Conservation (phyloP, 208 protist species). For the Trypanosoma cruzi region DNA sequence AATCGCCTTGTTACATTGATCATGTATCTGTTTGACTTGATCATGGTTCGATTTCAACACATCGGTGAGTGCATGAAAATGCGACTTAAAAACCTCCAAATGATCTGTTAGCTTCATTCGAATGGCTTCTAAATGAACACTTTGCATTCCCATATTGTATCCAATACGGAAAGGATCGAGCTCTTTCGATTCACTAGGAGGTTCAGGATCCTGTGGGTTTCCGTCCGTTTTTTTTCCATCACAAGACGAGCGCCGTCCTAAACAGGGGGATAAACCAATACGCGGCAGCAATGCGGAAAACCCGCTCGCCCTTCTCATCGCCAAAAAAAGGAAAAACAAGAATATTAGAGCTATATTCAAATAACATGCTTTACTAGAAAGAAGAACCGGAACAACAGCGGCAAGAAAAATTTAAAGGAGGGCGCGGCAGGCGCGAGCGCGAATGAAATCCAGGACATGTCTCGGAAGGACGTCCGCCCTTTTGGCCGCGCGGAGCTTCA, state of each 20-base stretch:
- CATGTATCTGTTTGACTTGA: conserved; percentile 14
- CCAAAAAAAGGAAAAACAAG: too few species aligned
- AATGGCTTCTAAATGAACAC: conserved; percentile 30
- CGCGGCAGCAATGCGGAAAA: neutral
- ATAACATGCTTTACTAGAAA: too few species aligned
- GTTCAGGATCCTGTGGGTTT: neutral
- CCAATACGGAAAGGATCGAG: conserved; percentile 32
- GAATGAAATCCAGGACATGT: too few species aligned
- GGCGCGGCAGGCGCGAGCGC: too few species aligned
- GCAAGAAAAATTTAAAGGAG: too few species aligned
- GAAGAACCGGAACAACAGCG: too few species aligned
- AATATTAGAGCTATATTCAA: too few species aligned
- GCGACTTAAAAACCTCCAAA: conserved; percentile 31
- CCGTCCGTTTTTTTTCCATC: neutral
- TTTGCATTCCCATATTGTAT: conserved; percentile 39
- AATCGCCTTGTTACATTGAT: conserved; percentile 26
- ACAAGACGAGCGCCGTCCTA: neutral
- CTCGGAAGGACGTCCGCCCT: too few species aligned
- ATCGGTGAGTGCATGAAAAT: conserved; percentile 28
- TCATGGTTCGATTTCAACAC: conserved; percentile 20
- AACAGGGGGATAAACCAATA: neutral
- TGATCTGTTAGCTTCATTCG: conserved; percentile 33
- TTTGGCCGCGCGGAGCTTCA: too few species aligned
- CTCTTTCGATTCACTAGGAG: neutral
- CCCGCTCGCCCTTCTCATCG: neutral